Evolutionary conservation across 2,329 filamentous ascomycete species (phyloP).

Genomic region (Microthyrium microscopicum): DNA sequence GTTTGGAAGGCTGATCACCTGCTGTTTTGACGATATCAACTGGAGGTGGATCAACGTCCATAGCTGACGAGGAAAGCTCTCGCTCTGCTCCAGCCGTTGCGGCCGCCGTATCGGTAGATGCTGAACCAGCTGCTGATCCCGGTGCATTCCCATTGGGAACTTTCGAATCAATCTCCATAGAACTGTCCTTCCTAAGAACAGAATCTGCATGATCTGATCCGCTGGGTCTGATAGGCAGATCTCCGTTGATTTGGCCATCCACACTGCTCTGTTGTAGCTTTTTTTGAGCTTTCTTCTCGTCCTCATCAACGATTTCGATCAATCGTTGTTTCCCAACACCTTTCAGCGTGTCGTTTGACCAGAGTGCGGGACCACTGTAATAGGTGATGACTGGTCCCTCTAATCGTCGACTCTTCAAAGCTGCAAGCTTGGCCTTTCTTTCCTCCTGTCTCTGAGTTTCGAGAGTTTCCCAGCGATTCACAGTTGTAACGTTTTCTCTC

Average conservation of each 20-base stretch:
- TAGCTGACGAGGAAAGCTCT: no score
- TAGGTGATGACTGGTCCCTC: conserved; percentile 80
- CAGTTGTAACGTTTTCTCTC: conserved; percentile 70
- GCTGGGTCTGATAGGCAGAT: neutral
- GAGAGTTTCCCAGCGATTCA: conserved; percentile 86
- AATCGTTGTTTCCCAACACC: conserved; percentile 39
- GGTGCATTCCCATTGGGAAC: conserved; percentile 1
- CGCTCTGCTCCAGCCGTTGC: no score
- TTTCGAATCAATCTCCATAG: neutral
- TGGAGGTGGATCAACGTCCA: no score
- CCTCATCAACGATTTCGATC: conserved; percentile 19
- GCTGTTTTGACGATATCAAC: no score
- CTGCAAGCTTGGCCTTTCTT: conserved; percentile 65
- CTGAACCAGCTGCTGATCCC: neutral
- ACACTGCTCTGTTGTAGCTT: neutral
- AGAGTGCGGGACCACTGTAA: conserved; percentile 83
- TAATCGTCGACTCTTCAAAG: conserved; percentile 70
- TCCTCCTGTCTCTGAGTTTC: conserved; percentile 81
- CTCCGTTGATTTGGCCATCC: neutral
- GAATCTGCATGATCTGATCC: neutral
- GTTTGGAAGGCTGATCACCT: no score
- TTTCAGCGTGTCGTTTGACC: conserved; percentile 58
- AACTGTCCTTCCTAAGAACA: neutral
- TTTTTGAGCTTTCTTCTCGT: conserved; percentile 11
- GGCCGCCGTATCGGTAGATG: no score